These are phyloP conservation scores for Athelia sp. DNA, from an alignment of 1,284 basidiomycete genomes.

Conservation along the genomic window DNA sequence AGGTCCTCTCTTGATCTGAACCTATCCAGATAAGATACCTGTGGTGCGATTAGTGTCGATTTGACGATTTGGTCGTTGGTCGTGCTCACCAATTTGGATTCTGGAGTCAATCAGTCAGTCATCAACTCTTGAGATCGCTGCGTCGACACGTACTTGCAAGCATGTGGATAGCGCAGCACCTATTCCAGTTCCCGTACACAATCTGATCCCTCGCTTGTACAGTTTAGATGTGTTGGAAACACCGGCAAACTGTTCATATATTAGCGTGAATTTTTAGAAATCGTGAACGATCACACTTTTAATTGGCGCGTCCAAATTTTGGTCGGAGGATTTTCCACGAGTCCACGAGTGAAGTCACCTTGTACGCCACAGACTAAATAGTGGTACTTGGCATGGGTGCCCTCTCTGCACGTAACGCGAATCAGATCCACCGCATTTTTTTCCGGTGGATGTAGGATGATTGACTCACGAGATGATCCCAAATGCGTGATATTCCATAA, in stretches of 20 bases:
- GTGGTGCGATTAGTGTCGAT: slow-evolving; percentile 9
- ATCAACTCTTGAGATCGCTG: neutral
- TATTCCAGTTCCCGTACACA: slow-evolving; percentile 76
- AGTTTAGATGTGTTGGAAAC: slow-evolving; percentile 73
- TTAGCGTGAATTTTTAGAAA: neutral
- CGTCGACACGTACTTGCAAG: slow-evolving; percentile 35
- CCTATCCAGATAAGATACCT: slow-evolving; percentile 81
- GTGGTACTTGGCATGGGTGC: slow-evolving; percentile 63
- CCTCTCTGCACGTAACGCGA: slow-evolving; percentile 42
- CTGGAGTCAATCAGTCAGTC: neutral
- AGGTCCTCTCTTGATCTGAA: slow-evolving; percentile 73
- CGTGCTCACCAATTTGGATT: slow-evolving; percentile 55
- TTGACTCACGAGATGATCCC: slow-evolving; percentile 51
- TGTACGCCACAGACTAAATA: slow-evolving; percentile 77
- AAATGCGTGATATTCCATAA: slow-evolving; percentile 63
- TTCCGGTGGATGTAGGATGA: no score
- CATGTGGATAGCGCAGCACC: slow-evolving; percentile 74
- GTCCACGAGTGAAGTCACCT: slow-evolving; percentile 68
- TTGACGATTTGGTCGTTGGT: slow-evolving; percentile 8
- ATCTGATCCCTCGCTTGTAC: slow-evolving; percentile 70
- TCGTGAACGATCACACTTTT: slow-evolving; percentile 40
- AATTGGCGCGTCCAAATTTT: slow-evolving; percentile 69
- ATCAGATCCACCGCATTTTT: slow-evolving; percentile 2
- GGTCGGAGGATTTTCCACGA: slow-evolving; percentile 63
- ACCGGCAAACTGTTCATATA: slow-evolving; percentile 55